phyloP scores from a whole-genome alignment of 768 basidiomycete species.

The Naganishia onofrii region DNA sequence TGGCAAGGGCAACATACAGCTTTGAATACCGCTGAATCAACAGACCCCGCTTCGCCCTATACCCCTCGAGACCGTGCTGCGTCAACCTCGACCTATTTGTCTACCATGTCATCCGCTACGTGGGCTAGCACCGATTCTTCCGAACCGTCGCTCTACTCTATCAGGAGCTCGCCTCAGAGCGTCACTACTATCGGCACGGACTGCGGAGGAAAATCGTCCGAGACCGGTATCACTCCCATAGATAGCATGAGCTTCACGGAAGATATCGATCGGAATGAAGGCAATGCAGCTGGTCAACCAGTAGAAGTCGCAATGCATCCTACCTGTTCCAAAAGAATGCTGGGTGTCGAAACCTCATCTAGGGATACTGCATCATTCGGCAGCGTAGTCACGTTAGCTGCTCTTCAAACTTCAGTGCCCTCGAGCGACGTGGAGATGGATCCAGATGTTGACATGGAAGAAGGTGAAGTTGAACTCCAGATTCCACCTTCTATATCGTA shows the following conservation, averaged over 20 bases:
- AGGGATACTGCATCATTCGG: background rate
- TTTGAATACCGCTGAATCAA: background rate
- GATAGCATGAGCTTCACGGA: background rate
- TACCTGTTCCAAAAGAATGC: constrained; percentile 24
- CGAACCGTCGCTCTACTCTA: constrained; percentile 13
- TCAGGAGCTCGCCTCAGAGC: constrained; percentile 23
- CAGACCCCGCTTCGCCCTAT: background rate
- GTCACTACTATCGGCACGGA: constrained; percentile 14
- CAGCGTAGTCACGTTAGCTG: background rate
- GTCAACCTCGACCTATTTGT: constrained; percentile 10
- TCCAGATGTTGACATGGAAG: constrained; percentile 10
- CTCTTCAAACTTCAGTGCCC: background rate
- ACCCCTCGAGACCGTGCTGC: constrained; percentile 18
- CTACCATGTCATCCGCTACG: constrained; percentile 8
- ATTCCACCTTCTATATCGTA: background rate
- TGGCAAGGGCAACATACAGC: background rate
- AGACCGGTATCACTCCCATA: background rate
- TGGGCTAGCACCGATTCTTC: constrained; percentile 19
- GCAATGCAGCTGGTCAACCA: constrained; percentile 20
- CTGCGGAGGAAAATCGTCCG: background rate
- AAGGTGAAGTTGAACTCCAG: constrained; percentile 13
- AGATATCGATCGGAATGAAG: constrained; percentile 6
- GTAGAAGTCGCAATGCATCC: constrained; percentile 29
- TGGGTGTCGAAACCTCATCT: background rate
- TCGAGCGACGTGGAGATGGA: background rate